Evolutionary conservation across 371 early-diverging fungal species (phyloP).

Genomic region (Rhizopus delemar): DNA sequence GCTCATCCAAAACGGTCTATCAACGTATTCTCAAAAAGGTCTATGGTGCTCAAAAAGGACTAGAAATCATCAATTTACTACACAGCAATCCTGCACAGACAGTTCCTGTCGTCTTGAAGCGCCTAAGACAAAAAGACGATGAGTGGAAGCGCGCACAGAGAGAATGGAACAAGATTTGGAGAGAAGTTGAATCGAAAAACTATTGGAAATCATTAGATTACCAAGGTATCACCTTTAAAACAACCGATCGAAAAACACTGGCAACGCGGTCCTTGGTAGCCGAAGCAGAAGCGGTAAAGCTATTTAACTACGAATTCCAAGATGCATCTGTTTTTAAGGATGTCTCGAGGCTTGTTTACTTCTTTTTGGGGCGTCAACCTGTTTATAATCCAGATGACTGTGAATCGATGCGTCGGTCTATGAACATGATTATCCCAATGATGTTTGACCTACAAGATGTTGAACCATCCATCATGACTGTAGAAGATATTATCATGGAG

Average conservation of each 20-base stretch:
- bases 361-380: slow-evolving; percentile 51
- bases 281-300: slow-evolving; percentile 82
- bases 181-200: slow-evolving; percentile 91
- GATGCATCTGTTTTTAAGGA: slow-evolving; percentile 68
- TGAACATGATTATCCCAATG: slow-evolving; percentile 68
- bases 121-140: slow-evolving; percentile 97
- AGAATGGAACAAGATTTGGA: slow-evolving; percentile 95
- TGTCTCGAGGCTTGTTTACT: slow-evolving; percentile 60
- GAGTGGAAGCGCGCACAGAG: slow-evolving; percentile 84
- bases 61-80: slow-evolving; percentile 91
- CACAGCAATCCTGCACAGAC: slow-evolving; percentile 91
- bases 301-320: slow-evolving; percentile 40
- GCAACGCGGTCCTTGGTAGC: slow-evolving; percentile 73
- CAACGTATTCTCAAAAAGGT: slow-evolving; percentile 91
- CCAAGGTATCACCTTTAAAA: slow-evolving; percentile 86
- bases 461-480: slow-evolving; percentile 27
- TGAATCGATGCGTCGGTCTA: slow-evolving; percentile 70
- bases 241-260: slow-evolving; percentile 81
- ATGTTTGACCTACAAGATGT: slow-evolving; percentile 67
- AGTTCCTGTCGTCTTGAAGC: slow-evolving; percentile 94
- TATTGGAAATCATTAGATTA: slow-evolving; percentile 98
- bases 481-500: slow-evolving; percentile 37
- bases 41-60: slow-evolving; percentile 83
- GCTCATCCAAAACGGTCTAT: slow-evolving; percentile 83
- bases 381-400: slow-evolving; percentile 63